Conservation (phyloP, 768 basidiomycete species). For the Serendipita indica region DNA sequence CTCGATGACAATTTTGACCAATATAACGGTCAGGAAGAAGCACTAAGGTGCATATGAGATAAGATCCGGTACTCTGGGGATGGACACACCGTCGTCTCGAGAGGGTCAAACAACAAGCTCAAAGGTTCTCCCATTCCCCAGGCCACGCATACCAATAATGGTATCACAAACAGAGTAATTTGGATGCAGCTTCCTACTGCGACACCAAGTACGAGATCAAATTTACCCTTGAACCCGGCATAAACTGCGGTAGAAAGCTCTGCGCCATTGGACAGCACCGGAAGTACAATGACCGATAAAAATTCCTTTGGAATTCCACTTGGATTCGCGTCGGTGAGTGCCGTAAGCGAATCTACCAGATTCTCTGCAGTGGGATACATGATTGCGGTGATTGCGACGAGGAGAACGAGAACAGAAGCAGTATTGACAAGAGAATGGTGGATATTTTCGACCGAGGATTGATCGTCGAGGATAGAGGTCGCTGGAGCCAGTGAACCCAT, state of each 20-base stretch:
- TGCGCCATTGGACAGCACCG: slow-evolving; percentile 14
- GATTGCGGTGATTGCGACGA: slow-evolving; percentile 24
- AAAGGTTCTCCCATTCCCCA: slow-evolving; percentile 75
- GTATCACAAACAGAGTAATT: slow-evolving; percentile 74
- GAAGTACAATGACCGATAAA: slow-evolving; percentile 33
- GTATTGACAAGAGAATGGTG: slow-evolving; percentile 22
- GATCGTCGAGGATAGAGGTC: background rate
- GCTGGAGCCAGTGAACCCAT: background rate
- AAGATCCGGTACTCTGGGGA: background rate
- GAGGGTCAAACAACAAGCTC: slow-evolving; percentile 76
- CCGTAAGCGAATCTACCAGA: slow-evolving; percentile 29
- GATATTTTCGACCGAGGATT: background rate
- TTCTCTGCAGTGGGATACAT: slow-evolving; percentile 31
- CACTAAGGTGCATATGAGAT: background rate
- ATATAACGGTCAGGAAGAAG: background rate
- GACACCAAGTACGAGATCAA: background rate
- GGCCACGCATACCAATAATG: slow-evolving; percentile 62
- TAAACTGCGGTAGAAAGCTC: background rate
- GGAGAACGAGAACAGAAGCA: slow-evolving; percentile 22
- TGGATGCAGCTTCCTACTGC: slow-evolving; percentile 24
- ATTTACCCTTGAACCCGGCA: background rate
- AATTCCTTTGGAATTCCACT: slow-evolving; percentile 30
- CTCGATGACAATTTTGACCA: background rate
- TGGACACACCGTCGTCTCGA: slow-evolving; percentile 29
- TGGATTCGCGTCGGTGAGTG: slow-evolving; percentile 23